phyloP scores from a whole-genome alignment of 2,329 filamentous ascomycete genomes.

The Geosmithia flava region DNA sequence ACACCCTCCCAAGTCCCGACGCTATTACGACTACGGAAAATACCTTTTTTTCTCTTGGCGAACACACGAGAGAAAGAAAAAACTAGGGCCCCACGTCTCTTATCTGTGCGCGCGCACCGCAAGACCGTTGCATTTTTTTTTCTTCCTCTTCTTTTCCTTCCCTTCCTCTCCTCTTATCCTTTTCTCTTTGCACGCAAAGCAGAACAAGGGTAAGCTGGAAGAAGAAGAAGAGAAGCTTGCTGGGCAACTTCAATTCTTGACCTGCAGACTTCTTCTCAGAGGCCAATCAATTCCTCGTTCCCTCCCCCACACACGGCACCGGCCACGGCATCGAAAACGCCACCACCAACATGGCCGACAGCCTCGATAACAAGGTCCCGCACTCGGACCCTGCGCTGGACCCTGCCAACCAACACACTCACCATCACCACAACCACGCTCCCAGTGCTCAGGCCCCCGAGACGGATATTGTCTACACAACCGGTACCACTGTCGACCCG shows the following conservation, averaged over 20 bases:
- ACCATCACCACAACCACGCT: slow-evolving; percentile 29
- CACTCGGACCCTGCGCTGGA: slow-evolving; percentile 16
- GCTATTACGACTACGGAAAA: no score
- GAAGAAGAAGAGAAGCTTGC: not conserved
- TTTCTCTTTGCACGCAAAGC: not conserved
- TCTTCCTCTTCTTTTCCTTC: not conserved
- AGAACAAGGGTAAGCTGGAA: not conserved
- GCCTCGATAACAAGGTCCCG: not conserved
- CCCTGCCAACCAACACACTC: slow-evolving; percentile 26
- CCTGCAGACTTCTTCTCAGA: not conserved
- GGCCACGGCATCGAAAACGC: no score
- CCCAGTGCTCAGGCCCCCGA: slow-evolving; percentile 16
- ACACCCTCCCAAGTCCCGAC: no score
- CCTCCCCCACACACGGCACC: no score
- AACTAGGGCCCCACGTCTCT: not conserved
- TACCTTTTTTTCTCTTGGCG: no score
- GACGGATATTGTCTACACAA: slow-evolving; percentile 33
- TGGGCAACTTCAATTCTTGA: not conserved
- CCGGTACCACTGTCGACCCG: slow-evolving; percentile 23
- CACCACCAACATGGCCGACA: slow-evolving; percentile 2
- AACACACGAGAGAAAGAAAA: no score
- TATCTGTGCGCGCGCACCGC: no score
- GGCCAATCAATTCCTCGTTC: not conserved
- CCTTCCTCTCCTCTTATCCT: not conserved
- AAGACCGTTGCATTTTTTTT: not conserved